phyloP scores from a whole-genome alignment of 2,329 filamentous ascomycete genomes.

The Phyllosticta citribraziliensis region DNA sequence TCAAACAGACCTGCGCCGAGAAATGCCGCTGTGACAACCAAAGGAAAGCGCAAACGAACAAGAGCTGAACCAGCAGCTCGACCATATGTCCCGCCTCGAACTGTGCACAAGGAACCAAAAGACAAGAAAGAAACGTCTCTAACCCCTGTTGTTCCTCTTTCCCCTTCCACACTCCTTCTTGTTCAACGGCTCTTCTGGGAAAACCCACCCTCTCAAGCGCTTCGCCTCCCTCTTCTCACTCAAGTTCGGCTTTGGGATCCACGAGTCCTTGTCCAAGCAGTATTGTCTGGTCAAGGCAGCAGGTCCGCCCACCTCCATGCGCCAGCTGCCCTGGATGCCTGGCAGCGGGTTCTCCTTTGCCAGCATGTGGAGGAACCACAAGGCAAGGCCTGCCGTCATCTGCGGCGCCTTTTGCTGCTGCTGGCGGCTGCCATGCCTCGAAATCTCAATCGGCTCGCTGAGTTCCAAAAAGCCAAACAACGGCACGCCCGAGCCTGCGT shows the following conservation, averaged over 20 bases:
- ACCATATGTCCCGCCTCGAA: background rate
- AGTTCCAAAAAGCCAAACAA: constrained; percentile 87
- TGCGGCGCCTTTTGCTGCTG: constrained; percentile 31
- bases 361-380: constrained; percentile 70
- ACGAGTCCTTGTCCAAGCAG: constrained; percentile 57
- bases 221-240: constrained; percentile 71
- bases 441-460: constrained; percentile 45
- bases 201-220: constrained; percentile 62
- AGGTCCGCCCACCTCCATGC: constrained; percentile 63
- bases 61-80: background rate
- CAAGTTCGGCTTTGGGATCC: constrained; percentile 64
- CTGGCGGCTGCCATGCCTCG: constrained; percentile 26
- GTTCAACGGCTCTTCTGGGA: constrained; percentile 63
- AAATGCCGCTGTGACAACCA: background rate
- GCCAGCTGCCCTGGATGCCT: constrained; percentile 52
- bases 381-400: constrained; percentile 61
- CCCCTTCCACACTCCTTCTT: constrained; percentile 62
- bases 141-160: constrained; percentile 4
- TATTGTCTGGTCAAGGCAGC: constrained; percentile 63
- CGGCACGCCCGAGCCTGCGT: constrained; percentile 45
- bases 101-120: background rate
- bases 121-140: background rate
- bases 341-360: constrained; percentile 51
- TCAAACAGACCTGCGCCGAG: background rate
- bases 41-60: background rate